Evolutionary conservation across 768 basidiomycete genomes (phyloP), one percentile per base, ranked within the genome.

Genomic region (Candolleomyces efflorescens): DNA sequence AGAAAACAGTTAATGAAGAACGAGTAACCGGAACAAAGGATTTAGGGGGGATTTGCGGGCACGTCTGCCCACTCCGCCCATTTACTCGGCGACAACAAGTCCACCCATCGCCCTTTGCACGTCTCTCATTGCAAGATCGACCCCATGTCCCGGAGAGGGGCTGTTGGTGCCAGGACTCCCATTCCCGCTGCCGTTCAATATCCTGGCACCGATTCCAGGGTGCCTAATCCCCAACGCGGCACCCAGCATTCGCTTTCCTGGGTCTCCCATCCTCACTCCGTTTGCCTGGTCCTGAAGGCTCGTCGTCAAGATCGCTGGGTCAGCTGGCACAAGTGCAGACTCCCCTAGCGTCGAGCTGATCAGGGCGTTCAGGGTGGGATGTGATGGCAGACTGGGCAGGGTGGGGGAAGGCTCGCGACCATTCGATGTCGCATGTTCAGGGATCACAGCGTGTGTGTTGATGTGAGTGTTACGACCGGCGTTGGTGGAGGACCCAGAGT

Each of bases 171-270:
- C 64, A 15, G 49, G 49, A 53, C 71, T 74, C 53, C 61, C 62
- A 49, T 52, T 63, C 27, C 69, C 69, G 58, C 64, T 69, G 22
- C 71, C 71, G 49, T 75, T 78, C 63, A 87, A 69, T 53, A 83
- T 68, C 61, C 90, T 81, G 38, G 86, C 84, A 20, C 80, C 82
- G 58, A 92, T 74, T 39, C 80, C 79, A 27, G 92, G 92, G 71
- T 92, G 90, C 72, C 91, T 81, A 59, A 93, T 81, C 46, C 92
- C 92, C 56, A 94, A 76, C 32, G 91, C 91, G 54, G 87, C 87
- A 43, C 90, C 92, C 22, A 94, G 78, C 91, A 94, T 94, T 66
- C 92, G 79, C 75, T 90, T 91, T 41, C 89, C 92, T 32, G 92
- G 89, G 70, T 94, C 90, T 37, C 92, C 92, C 64, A 94, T 92